These are phyloP conservation scores for Castanea mollissima DNA, from an alignment of 306 rosid genomes.

Conservation along the genomic window DNA sequence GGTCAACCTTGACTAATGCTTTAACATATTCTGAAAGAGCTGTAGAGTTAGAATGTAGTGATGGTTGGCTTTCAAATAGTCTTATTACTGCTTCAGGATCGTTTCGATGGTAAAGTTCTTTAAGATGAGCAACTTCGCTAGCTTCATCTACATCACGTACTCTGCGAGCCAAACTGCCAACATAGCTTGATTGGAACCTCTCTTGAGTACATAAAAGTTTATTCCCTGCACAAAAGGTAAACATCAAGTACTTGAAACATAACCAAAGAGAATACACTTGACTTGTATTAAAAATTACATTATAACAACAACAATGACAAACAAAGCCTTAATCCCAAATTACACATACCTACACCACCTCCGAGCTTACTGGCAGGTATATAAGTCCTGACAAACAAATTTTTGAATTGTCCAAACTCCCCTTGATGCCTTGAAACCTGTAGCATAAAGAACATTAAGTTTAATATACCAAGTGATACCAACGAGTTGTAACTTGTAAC, in stretches of 20 bases:
- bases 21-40: slow-evolving; percentile 86
- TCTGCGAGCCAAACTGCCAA: slow-evolving; percentile 70
- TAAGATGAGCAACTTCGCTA: slow-evolving; percentile 67
- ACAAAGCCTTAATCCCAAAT: neutral
- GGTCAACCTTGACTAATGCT: slow-evolving; percentile 75
- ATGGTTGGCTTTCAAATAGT: slow-evolving; percentile 78
- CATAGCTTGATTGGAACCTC: slow-evolving; percentile 71
- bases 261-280: slow-evolving; percentile 1
- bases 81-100: slow-evolving; percentile 91
- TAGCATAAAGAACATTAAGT: slow-evolving; percentile 19
- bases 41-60: slow-evolving; percentile 60
- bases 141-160: slow-evolving; percentile 76
- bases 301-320: neutral
- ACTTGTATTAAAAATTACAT: neutral
- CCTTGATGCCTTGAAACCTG: slow-evolving; percentile 63
- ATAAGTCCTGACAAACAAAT: slow-evolving; percentile 40
- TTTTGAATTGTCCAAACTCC: slow-evolving; percentile 36
- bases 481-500: neutral
- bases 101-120: slow-evolving; percentile 66
- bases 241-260: neutral
- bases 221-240: slow-evolving; percentile 46
- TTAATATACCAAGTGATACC: neutral
- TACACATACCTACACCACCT: slow-evolving; percentile 45
- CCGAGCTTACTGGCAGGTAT: slow-evolving; percentile 35
- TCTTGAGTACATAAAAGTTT: slow-evolving; percentile 41